phyloP scores from a whole-genome alignment of 2,329 filamentous ascomycete species.

The Bisporella sp. region DNA sequence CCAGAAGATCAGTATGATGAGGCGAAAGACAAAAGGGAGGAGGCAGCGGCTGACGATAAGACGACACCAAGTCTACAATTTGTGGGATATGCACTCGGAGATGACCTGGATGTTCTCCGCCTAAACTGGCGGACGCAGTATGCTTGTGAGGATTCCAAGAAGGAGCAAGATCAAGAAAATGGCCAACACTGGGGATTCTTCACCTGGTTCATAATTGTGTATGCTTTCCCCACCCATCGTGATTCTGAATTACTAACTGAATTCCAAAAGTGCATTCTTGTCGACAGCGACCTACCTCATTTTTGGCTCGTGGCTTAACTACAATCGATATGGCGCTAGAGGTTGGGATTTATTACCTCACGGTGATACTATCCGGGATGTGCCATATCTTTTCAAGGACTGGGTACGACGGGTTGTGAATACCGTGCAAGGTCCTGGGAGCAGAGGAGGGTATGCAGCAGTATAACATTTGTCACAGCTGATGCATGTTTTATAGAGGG shows the following conservation, averaged over 20 bases:
- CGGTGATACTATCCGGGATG: conserved; percentile 82
- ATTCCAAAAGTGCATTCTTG: conserved; percentile 64
- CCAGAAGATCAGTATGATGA: conserved; percentile 46
- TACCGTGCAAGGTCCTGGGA: conserved; percentile 76
- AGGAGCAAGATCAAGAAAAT: conserved; percentile 33
- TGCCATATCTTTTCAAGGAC: conserved; percentile 89
- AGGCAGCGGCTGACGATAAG: conserved; percentile 26
- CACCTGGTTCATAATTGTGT: conserved; percentile 95
- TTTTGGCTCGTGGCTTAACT: conserved; percentile 98
- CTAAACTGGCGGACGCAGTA: conserved; percentile 84
- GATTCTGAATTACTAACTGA: conserved; percentile 5
- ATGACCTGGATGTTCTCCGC: conserved; percentile 54
- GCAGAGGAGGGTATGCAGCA: conserved; percentile 87
- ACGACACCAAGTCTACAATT: conserved; percentile 62
- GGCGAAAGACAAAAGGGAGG: conserved; percentile 25
- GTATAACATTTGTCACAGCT: conserved; percentile 39
- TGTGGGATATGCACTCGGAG: conserved; percentile 62
- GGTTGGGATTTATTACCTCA: conserved; percentile 95
- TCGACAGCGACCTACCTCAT: conserved; percentile 84
- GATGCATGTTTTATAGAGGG: no score
- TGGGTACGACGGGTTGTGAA: conserved; percentile 74
- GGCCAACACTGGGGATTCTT: conserved; percentile 83
- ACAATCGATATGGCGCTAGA: conserved; percentile 89
- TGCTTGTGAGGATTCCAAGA: conserved; percentile 62
- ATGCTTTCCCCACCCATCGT: conserved; percentile 32